Conservation (phyloP, 257 asterid species). For the Perilla frutescens region DNA sequence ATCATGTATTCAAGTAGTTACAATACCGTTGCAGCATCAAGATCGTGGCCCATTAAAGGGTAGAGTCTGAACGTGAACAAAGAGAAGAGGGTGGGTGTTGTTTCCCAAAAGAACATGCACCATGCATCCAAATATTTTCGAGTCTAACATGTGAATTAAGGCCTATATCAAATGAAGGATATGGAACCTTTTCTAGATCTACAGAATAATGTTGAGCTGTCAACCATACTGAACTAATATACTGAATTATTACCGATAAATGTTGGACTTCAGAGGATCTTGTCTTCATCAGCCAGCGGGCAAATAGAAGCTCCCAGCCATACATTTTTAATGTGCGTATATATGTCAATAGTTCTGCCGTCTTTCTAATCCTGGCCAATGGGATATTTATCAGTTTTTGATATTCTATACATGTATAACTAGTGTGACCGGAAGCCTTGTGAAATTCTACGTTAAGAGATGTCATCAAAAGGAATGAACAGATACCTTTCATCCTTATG, state of each 20-base stretch:
- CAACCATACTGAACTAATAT: neutral
- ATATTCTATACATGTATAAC: neutral
- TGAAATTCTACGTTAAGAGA: neutral
- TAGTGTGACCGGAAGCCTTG: neutral
- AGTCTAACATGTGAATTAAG: slow-evolving; percentile 52
- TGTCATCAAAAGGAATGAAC: neutral
- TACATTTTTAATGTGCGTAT: slow-evolving; percentile 95
- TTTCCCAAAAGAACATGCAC: slow-evolving; percentile 99
- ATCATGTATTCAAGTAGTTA: slow-evolving; percentile 21
- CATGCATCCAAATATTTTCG: slow-evolving; percentile 98
- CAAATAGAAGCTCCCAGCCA: slow-evolving; percentile 87
- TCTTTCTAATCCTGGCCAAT: slow-evolving; percentile 78
- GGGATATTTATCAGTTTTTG: slow-evolving; percentile 16
- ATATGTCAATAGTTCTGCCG: slow-evolving; percentile 74
- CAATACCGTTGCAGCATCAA: slow-evolving; percentile 96
- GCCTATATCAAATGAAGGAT: slow-evolving; percentile 33
- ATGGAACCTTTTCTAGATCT: slow-evolving; percentile 11
- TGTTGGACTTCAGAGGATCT: slow-evolving; percentile 77
- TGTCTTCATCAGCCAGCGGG: slow-evolving; percentile 82
- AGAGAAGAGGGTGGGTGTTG: slow-evolving; percentile 95
- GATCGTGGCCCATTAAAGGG: slow-evolving; percentile 84
- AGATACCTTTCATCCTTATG: slow-evolving; percentile 93
- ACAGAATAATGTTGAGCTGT: slow-evolving; percentile 16
- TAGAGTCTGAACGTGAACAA: slow-evolving; percentile 92
- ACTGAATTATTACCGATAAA: slow-evolving; percentile 65